Percentiles rank a stretch among this genome's conserved stretches.
These are phyloP conservation scores for Saccharum officinarum DNA, from an alignment of 176 grass and related monocot species.

Conservation along the genomic window DNA sequence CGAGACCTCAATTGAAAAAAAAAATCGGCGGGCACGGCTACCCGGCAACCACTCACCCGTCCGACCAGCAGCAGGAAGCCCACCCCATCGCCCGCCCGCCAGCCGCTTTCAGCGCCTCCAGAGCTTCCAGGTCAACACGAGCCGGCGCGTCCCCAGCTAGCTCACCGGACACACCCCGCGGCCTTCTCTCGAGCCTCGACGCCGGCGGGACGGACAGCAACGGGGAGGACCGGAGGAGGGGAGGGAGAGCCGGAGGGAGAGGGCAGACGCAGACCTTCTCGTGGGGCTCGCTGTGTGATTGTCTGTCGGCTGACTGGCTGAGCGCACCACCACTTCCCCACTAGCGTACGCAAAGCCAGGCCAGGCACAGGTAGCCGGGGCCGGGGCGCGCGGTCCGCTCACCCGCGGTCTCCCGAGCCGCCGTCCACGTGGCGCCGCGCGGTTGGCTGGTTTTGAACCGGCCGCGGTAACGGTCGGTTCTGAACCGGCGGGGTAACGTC, in stretches of 20 bases:
- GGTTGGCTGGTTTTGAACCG: slow-evolving; percentile 36
- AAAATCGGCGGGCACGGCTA: not conserved
- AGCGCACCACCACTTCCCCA: slow-evolving; percentile 6
- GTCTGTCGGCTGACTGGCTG: slow-evolving; percentile 17
- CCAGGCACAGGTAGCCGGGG: not conserved
- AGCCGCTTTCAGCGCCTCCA: slow-evolving; percentile 16
- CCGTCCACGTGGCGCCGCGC: not conserved
- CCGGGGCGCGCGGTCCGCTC: slow-evolving; percentile 27
- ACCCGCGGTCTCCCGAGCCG: not conserved
- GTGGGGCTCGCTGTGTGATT: not conserved
- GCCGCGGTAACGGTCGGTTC: slow-evolving; percentile 33
- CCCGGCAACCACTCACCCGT: slow-evolving; percentile 37
- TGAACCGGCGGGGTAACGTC: slow-evolving; percentile 11
- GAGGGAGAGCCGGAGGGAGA: not conserved
- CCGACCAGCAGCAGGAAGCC: slow-evolving; percentile 42
- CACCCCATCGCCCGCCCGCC: slow-evolving; percentile 23
- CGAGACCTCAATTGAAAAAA: not conserved
- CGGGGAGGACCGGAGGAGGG: not conserved
- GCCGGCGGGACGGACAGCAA: not conserved
- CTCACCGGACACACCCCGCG: not conserved
- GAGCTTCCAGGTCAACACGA: not conserved
- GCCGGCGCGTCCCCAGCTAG: not conserved
- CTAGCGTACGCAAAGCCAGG: slow-evolving; percentile 39
- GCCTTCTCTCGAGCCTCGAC: not conserved
- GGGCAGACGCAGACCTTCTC: not conserved